Conservation (phyloP, 768 basidiomycete species). For the Rhizopogon vesiculosus region DNA sequence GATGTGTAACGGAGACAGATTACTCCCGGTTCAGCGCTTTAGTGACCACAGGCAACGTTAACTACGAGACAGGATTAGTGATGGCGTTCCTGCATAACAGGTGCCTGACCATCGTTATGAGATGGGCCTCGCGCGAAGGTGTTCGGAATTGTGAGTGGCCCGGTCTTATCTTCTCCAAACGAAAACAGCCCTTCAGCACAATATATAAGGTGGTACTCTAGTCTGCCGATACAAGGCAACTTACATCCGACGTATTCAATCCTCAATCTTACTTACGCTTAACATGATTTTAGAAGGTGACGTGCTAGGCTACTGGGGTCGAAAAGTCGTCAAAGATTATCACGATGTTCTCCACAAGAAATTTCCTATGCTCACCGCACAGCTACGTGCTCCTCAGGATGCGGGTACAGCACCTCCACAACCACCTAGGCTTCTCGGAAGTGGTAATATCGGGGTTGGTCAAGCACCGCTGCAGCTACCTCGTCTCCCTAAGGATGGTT, state of each 20-base stretch:
- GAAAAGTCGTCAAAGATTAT: constrained; percentile 9
- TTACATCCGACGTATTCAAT: background rate
- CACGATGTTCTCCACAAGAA: constrained; percentile 6
- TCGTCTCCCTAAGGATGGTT: background rate
- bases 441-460: too few species aligned
- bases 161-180: background rate
- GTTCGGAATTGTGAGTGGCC: background rate
- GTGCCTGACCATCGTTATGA: too few species aligned
- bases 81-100: too few species aligned
- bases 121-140: too few species aligned
- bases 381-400: background rate
- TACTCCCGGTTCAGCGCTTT: too few species aligned
- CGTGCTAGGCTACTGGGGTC: constrained; percentile 12
- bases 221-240: background rate
- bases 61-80: too few species aligned
- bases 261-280: background rate
- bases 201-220: background rate
- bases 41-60: too few species aligned
- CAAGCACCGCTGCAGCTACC: background rate
- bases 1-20: too few species aligned
- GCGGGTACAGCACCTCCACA: background rate
- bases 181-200: background rate
- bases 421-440: background rate
- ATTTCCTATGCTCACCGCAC: background rate
- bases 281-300: constrained; percentile 14